These are phyloP conservation scores for Cladosporium sp. DNA, from an alignment of 2,329 filamentous ascomycete species.

Conservation along the genomic window DNA sequence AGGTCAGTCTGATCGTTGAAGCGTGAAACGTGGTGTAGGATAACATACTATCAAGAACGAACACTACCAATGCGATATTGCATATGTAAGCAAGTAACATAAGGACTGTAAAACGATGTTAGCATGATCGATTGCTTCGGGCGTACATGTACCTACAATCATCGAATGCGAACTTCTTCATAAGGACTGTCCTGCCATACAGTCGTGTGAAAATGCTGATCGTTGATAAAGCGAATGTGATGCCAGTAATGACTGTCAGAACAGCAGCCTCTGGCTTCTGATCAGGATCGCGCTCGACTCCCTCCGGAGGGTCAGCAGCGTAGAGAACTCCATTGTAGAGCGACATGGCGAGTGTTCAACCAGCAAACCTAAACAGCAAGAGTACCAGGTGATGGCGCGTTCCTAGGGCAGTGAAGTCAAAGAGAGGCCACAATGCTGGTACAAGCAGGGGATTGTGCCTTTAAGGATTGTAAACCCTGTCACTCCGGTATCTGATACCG, in stretches of 20 bases:
- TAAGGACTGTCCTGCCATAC: not conserved
- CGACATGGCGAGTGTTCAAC: not conserved
- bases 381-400: not conserved
- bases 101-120: not conserved
- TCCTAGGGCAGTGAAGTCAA: not conserved
- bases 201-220: constrained; percentile 3
- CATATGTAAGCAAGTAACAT: constrained; percentile 8
- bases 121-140: not conserved
- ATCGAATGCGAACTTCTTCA: constrained; percentile 8
- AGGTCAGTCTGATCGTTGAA: not conserved
- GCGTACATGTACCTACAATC: not conserved
- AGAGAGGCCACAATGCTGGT: not conserved
- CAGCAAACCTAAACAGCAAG: not conserved
- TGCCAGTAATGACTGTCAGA: not conserved
- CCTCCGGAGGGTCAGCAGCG: constrained; percentile 1
- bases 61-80: not conserved
- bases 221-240: not conserved
- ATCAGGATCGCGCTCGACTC: constrained; percentile 3
- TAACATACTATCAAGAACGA: constrained; percentile 2
- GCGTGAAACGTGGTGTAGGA: not conserved
- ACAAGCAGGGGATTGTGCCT: not conserved
- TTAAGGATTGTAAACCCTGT: constrained; percentile 7
- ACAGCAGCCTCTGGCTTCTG: constrained; percentile 3
- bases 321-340: constrained; percentile 9
- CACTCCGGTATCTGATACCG: not conserved